A percentile compares a stretch with the other conserved stretches of the same genome.
Conservation (phyloP, 2,329 filamentous ascomycete species). For the Aspergillus pseudoglaucus region DNA sequence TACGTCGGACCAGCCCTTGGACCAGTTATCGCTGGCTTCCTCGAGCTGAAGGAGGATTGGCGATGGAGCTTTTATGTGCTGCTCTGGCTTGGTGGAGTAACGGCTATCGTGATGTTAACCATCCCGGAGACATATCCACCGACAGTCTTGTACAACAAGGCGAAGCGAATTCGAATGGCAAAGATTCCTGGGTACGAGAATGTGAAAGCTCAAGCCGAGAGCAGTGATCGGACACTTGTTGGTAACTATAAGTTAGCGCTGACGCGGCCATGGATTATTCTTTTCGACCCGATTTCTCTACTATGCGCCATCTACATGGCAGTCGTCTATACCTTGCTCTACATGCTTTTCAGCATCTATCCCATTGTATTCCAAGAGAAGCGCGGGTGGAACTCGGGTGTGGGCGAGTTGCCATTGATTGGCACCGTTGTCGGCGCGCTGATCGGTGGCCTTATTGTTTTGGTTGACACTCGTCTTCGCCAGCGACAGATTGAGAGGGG, state of each 20-base stretch:
- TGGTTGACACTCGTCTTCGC: too few relatives aligned
- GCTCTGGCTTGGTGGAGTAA: constrained; percentile 32
- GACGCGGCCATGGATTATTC: constrained; percentile 41
- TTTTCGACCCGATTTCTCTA: too few relatives aligned
- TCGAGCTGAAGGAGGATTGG: constrained; percentile 48
- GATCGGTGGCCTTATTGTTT: too few relatives aligned
- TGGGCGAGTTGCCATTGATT: too few relatives aligned
- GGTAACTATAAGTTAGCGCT: constrained; percentile 48
- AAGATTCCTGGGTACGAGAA: constrained; percentile 49
- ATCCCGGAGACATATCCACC: constrained; percentile 54
- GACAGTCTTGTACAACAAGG: constrained; percentile 49
- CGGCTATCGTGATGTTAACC: constrained; percentile 45
- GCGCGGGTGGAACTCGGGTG: too few relatives aligned
- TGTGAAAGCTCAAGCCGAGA: constrained; percentile 46
- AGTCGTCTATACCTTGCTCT: too few relatives aligned
- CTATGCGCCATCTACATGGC: too few relatives aligned
- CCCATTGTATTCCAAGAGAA: too few relatives aligned
- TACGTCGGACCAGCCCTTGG: constrained; percentile 51
- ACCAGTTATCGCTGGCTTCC: constrained; percentile 52
- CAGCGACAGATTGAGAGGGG: too few relatives aligned
- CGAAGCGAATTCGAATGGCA: constrained; percentile 44
- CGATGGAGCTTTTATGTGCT: constrained; percentile 42
- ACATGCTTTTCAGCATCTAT: too few relatives aligned
- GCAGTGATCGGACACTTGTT: constrained; percentile 37
- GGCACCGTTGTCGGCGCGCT: too few relatives aligned